phyloP scores from a whole-genome alignment of 768 basidiomycete genomes.

The Ephemerocybe angulata region DNA sequence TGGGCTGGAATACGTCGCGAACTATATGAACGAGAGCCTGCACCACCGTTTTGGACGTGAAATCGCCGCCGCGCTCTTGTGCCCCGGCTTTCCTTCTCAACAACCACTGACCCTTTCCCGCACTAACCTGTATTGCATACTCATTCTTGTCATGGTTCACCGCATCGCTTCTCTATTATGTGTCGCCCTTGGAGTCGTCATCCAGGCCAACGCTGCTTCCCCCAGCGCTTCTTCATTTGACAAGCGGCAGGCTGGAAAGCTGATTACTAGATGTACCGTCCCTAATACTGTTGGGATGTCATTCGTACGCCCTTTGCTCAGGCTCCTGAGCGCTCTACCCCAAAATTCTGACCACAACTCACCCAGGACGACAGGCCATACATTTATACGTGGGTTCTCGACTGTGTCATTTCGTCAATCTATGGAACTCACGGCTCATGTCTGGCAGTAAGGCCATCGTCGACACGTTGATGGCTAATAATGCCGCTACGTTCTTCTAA shows the following conservation, averaged over 20 bases:
- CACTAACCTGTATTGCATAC: too few relatives aligned
- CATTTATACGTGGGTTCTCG: slow-evolving; percentile 26
- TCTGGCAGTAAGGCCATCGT: slow-evolving; percentile 31
- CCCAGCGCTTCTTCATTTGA: too few relatives aligned
- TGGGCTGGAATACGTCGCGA: too few relatives aligned
- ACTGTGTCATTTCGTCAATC: background rate
- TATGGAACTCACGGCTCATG: too few relatives aligned
- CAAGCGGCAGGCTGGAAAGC: slow-evolving; percentile 20
- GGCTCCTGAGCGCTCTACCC: background rate
- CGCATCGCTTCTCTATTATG: too few relatives aligned
- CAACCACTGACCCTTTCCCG: too few relatives aligned
- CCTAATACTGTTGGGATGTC: slow-evolving; percentile 41
- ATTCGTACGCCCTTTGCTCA: slow-evolving; percentile 28
- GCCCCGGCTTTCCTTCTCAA: too few relatives aligned
- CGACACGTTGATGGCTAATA: slow-evolving; percentile 31
- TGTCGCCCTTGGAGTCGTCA: too few relatives aligned
- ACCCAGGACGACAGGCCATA: slow-evolving; percentile 42
- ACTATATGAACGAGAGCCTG: too few relatives aligned
- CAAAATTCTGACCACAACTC: background rate
- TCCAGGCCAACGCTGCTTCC: too few relatives aligned
- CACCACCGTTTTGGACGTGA: too few relatives aligned
- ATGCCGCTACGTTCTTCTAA: slow-evolving; percentile 42
- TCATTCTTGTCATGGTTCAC: background rate
- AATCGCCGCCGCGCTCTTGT: too few relatives aligned
- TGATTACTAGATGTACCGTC: slow-evolving; percentile 32